Evolutionary conservation across 179 eudicot genomes (phyloP).

Genomic region (Vitellaria paradoxa): DNA sequence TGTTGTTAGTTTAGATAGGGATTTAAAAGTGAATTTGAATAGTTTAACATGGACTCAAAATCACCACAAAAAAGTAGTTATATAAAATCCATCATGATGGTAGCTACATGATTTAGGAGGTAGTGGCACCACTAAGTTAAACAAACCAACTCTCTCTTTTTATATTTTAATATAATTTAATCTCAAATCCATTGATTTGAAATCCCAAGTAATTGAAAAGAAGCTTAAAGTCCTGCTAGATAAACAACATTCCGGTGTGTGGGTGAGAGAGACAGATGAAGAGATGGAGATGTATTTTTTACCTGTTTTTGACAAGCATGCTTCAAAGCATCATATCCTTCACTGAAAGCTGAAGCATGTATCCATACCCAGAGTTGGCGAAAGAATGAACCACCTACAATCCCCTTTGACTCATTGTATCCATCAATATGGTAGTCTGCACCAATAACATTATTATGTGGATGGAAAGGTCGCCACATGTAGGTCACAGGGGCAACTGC

Average conservation of each 20-base stretch:
- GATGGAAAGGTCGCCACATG: constrained; percentile 62
- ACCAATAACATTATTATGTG: constrained; percentile 17
- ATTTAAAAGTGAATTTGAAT: too few relatives aligned
- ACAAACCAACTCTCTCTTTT: too few relatives aligned
- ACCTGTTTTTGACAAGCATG: constrained; percentile 64
- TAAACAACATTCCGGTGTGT: neutral
- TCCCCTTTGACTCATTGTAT: neutral
- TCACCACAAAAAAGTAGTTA: too few relatives aligned
- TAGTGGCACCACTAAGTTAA: too few relatives aligned
- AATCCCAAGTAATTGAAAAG: too few relatives aligned
- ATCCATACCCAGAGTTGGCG: constrained; percentile 85
- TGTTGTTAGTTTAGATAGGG: too few relatives aligned
- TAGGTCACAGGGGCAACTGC: constrained; percentile 77
- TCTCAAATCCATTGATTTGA: too few relatives aligned
- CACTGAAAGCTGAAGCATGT: constrained; percentile 66
- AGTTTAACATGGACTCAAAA: too few relatives aligned
- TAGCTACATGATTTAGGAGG: too few relatives aligned
- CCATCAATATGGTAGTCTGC: constrained; percentile 18
- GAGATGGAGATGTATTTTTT: neutral
- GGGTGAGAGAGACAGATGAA: too few relatives aligned
- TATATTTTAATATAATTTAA: too few relatives aligned
- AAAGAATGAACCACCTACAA: constrained; percentile 11
- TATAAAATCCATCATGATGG: too few relatives aligned
- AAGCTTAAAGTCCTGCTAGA: neutral
- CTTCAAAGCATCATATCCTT: constrained; percentile 63